Conservation (phyloP, 2,329 filamentous ascomycete genomes). For the Hypoxylon sp. region DNA sequence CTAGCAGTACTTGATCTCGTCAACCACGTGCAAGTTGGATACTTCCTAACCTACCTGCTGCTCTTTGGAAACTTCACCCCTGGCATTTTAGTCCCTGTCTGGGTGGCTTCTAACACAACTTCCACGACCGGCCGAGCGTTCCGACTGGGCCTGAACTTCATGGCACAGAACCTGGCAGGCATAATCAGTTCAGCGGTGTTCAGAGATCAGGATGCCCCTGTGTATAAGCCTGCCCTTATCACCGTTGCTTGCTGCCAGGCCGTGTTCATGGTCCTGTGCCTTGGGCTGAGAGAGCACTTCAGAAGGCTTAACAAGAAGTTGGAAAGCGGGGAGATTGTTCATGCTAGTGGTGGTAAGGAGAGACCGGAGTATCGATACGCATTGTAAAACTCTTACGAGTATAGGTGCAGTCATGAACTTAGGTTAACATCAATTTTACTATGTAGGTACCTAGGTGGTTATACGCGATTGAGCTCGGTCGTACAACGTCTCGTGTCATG, state of each 20-base stretch:
- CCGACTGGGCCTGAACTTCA: constrained; percentile 31
- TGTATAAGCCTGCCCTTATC: constrained; percentile 39
- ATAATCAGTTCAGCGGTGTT: constrained; percentile 38
- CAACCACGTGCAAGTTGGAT: constrained; percentile 37
- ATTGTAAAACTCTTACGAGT: background rate
- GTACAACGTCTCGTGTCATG: too few species aligned
- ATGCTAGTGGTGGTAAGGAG: constrained; percentile 18
- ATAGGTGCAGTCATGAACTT: background rate
- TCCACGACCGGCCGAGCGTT: constrained; percentile 35
- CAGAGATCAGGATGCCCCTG: constrained; percentile 35
- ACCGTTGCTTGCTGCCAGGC: constrained; percentile 27
- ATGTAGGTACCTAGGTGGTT: too few species aligned
- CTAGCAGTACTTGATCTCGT: constrained; percentile 40
- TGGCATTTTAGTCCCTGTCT: constrained; percentile 38
- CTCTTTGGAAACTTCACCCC: constrained; percentile 43
- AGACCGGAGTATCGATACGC: constrained; percentile 26
- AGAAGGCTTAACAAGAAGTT: constrained; percentile 21
- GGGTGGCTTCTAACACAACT: constrained; percentile 31
- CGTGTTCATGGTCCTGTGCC: constrained; percentile 22
- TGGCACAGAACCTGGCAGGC: constrained; percentile 36
- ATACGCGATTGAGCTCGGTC: too few species aligned
- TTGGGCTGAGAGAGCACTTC: constrained; percentile 21
- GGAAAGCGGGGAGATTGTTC: constrained; percentile 14
- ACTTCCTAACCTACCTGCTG: constrained; percentile 45
- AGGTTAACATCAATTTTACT: background rate